phyloP scores from a whole-genome alignment of 164 flowering plant genomes.

The Chloranthus sessilifolius region DNA sequence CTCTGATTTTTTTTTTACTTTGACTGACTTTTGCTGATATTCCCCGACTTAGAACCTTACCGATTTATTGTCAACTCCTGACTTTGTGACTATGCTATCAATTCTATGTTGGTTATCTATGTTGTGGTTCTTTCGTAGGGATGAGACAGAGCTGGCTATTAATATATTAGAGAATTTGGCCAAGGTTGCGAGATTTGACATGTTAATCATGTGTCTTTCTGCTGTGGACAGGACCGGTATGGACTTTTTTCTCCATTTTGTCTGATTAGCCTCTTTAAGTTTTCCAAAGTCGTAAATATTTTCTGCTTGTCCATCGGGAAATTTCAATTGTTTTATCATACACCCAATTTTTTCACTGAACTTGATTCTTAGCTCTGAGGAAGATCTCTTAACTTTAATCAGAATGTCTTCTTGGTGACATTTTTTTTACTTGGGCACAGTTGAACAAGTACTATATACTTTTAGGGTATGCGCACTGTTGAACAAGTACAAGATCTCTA shows the following conservation, averaged over 20 bases:
- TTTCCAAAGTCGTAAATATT: neutral
- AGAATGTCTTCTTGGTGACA: no score
- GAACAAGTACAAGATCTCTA: no score
- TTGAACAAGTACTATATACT: no score
- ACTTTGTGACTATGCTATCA: no score
- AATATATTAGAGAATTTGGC: slow-evolving; percentile 58
- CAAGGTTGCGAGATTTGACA: slow-evolving; percentile 73
- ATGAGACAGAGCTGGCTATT: slow-evolving; percentile 64
- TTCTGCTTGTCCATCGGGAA: neutral
- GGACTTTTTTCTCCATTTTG: slow-evolving; percentile 2
- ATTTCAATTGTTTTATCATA: neutral
- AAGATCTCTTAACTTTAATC: no score
- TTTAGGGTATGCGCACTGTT: no score
- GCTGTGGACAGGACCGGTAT: slow-evolving; percentile 62
- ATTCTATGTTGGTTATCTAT: slow-evolving; percentile 1
- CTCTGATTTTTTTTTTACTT: no score
- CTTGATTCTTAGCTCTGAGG: no score
- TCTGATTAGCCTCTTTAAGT: neutral
- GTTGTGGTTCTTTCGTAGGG: slow-evolving; percentile 37
- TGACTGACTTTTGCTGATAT: no score
- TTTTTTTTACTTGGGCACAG: no score
- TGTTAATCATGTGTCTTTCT: slow-evolving; percentile 81
- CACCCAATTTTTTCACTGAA: neutral
- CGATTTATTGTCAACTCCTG: no score
- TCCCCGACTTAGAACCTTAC: no score